Base-by-base conservation (phyloP, 2,329 filamentous ascomycete species). In the Fusarium ramigenum region DNA sequence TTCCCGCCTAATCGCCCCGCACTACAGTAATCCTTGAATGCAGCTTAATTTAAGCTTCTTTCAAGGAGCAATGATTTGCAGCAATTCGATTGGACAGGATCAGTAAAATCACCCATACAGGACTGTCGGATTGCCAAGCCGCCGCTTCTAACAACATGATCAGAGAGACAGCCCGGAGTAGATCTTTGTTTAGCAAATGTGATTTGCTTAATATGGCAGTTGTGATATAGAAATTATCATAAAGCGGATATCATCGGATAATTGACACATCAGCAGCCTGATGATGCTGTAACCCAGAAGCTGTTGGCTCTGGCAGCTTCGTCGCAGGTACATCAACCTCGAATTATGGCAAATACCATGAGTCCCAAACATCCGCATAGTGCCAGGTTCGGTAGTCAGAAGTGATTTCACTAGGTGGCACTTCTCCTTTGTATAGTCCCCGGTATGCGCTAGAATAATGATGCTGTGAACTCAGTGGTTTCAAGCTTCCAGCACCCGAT, bases 31-130 rank as follows among this genome's bases (percentile, higher is more conserved):
- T 69, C 57, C 59, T 61, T 58, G 36, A 28, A 32, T 25, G 43
- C 56, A 72, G 60, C 69, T 74, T 74, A 75, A 75, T 74, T 75
- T 74, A 74, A 74, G 72, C 72, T 74, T 74, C 64, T 74, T 72
- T 59, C 57, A 21, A 53, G 30, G 44, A 34, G 59, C 42, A 57
- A 59, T 37, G 37, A 60, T 54, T 40, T 25, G 23, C 56, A 42
- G 47, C 28, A 59, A 47, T 61, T 37, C 21, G n/a, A 70, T 65
- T 54, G 66, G 52, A 34, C 34, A 47, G 32, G 21, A 39, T 42
- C 32, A 36, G 36, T 52, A 58, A 11, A 46, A 30, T 18, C 28
- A 46, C 7, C 16, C 23, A 30, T 28, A 18, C 39, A 43, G 30
- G 50, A 61, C 65, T 47, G 19, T 23, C n/a, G 23, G 23, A 8